Conservation (phyloP, 805 yeast genomes). For the Yamadazyma insecticola region DNA sequence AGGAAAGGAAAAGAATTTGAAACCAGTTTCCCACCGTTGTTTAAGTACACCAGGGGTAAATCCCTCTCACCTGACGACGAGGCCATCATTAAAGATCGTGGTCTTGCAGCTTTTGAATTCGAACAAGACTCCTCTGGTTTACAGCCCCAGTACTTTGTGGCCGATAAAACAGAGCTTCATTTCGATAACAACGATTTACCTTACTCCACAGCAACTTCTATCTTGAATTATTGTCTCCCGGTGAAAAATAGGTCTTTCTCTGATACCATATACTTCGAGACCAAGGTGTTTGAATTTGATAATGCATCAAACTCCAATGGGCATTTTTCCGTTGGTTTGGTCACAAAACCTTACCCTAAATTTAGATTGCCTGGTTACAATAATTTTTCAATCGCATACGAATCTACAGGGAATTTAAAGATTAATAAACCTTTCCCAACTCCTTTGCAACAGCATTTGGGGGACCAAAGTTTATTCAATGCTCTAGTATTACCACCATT, state of each 20-base stretch:
- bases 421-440: slow-evolving; percentile 60
- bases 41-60: slow-evolving; percentile 27
- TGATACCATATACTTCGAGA: slow-evolving; percentile 60
- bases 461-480: slow-evolving; percentile 36
- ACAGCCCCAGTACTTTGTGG: slow-evolving; percentile 32
- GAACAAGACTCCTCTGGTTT: slow-evolving; percentile 30
- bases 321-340: slow-evolving; percentile 60
- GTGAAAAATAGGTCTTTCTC: slow-evolving; percentile 26
- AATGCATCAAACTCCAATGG: slow-evolving; percentile 31
- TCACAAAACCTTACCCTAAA: slow-evolving; percentile 66
- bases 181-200: slow-evolving; percentile 34
- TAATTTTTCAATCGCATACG: slow-evolving; percentile 67
- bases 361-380: slow-evolving; percentile 73
- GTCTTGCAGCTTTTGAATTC: slow-evolving; percentile 37
- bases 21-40: slow-evolving; percentile 25
- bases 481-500: slow-evolving; percentile 49
- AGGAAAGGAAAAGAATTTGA: slow-evolving; percentile 33
- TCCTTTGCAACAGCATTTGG: slow-evolving; percentile 39
- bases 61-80: slow-evolving; percentile 28
- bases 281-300: slow-evolving; percentile 32
- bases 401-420: slow-evolving; percentile 65
- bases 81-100: slow-evolving; percentile 28
- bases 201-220: slow-evolving; percentile 37
- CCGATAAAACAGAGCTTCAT: slow-evolving; percentile 34
- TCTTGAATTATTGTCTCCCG: slow-evolving; percentile 36